Conservation (phyloP, 768 basidiomycete species). For the Lyophyllum shimeji region DNA sequence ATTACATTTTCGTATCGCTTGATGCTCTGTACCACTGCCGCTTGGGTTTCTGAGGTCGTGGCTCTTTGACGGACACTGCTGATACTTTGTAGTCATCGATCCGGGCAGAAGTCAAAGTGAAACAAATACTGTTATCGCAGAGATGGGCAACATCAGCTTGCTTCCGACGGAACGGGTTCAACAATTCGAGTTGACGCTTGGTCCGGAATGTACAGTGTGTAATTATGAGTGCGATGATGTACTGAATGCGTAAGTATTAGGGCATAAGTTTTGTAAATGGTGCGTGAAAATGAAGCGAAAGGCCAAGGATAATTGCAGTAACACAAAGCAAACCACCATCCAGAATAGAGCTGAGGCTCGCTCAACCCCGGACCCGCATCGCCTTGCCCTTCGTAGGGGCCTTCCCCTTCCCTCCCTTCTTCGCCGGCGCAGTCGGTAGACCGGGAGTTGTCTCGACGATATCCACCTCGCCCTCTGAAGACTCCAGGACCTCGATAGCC, state of each 20-base stretch:
- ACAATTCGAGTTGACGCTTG: background rate
- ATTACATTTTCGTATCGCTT: background rate
- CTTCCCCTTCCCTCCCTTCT: constrained; percentile 14
- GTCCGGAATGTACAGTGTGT: constrained; percentile 11
- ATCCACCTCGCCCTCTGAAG: constrained; percentile 43
- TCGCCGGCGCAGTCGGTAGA: constrained; percentile 7
- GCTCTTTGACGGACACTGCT: background rate
- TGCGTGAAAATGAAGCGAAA: background rate
- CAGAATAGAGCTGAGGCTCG: background rate
- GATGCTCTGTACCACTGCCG: constrained; percentile 3
- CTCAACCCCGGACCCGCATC: constrained; percentile 9
- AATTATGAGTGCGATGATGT: constrained; percentile 6
- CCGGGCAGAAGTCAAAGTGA: background rate
- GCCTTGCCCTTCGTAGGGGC: constrained; percentile 5
- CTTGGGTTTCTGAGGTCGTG: background rate
- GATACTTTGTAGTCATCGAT: background rate
- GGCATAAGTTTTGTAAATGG: constrained; percentile 2
- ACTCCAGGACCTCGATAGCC: constrained; percentile 23
- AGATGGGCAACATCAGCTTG: too few species aligned
- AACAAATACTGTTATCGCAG: too few species aligned
- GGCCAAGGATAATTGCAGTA: background rate
- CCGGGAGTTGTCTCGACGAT: constrained; percentile 33
- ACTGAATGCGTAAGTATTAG: constrained; percentile 1
- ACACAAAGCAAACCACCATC: background rate
- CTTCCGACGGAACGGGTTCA: too few species aligned